phyloP scores from a whole-genome alignment of 169 alveolate genomes.

The Cryptosporidium ubiquitum region DNA sequence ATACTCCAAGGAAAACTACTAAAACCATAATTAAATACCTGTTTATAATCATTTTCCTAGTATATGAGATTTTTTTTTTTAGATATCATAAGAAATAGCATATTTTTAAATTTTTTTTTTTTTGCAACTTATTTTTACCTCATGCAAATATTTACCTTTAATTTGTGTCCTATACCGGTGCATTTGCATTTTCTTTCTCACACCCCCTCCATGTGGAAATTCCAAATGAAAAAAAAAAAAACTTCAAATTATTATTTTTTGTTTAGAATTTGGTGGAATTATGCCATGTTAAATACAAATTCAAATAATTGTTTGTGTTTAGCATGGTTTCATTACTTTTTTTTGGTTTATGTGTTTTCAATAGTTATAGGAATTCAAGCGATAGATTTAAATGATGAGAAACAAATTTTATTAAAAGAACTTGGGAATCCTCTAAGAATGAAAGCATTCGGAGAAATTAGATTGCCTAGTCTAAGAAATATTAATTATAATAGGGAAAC shows the following conservation, averaged over 20 bases:
- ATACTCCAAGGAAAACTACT: background rate
- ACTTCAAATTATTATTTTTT: background rate
- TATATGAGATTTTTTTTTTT: too few species aligned
- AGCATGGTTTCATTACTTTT: background rate
- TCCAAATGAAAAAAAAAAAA: background rate
- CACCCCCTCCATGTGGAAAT: background rate
- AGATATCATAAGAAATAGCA: background rate
- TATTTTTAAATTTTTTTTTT: background rate
- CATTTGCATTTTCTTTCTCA: background rate
- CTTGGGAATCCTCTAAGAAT: conserved; percentile 12
- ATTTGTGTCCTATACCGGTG: background rate
- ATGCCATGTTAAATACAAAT: background rate
- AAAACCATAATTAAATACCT: background rate
- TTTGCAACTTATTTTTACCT: background rate
- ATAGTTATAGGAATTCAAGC: background rate
- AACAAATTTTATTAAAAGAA: background rate
- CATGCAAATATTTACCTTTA: background rate
- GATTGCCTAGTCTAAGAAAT: background rate
- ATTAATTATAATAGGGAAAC: background rate
- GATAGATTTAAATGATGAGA: background rate
- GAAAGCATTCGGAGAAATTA: background rate
- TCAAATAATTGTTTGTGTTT: too few species aligned
- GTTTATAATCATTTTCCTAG: background rate
- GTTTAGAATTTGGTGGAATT: background rate
- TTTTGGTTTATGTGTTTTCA: background rate